Evolutionary conservation across 2,329 filamentous ascomycete species (phyloP).

Genomic region (Claviceps monticola): DNA sequence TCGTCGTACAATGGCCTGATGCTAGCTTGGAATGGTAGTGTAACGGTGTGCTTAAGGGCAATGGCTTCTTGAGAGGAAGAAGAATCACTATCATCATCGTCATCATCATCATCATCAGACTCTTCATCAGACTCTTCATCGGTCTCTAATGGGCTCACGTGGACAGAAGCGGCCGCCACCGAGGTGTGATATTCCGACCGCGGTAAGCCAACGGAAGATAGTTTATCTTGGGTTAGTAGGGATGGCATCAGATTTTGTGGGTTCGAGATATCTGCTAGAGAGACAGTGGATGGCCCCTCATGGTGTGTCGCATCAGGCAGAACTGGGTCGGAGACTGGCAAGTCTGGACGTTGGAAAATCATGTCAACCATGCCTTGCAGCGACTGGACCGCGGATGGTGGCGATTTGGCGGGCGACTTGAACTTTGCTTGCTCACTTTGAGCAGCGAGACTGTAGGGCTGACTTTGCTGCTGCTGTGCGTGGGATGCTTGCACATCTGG

Average conservation of each 20-base stretch:
- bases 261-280: constrained; percentile 24
- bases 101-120: constrained; percentile 11
- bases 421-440: constrained; percentile 1
- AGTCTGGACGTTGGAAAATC: constrained; percentile 9
- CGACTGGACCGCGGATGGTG: constrained; percentile 10
- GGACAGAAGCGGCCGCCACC: constrained; percentile 12
- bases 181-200: constrained; percentile 10
- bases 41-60: constrained; percentile 33
- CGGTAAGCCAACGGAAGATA: constrained; percentile 6
- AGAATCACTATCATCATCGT: constrained; percentile 7
- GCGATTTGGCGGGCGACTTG: constrained; percentile 4
- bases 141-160: constrained; percentile 13
- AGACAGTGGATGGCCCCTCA: constrained; percentile 19
- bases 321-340: constrained; percentile 9
- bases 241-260: constrained; percentile 13
- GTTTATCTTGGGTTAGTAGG: constrained; percentile 9
- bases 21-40: constrained; percentile 41
- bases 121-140: constrained; percentile 11
- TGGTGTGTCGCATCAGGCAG: constrained; percentile 11
- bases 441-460: neutral
- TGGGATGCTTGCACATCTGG: neutral
- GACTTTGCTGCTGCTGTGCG: neutral
- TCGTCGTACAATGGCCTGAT: constrained; percentile 38
- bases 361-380: constrained; percentile 11
- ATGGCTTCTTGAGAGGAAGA: constrained; percentile 4